These are phyloP conservation scores for Penicillium sp. DNA, from an alignment of 2,329 filamentous ascomycete species.

Conservation along the genomic window DNA sequence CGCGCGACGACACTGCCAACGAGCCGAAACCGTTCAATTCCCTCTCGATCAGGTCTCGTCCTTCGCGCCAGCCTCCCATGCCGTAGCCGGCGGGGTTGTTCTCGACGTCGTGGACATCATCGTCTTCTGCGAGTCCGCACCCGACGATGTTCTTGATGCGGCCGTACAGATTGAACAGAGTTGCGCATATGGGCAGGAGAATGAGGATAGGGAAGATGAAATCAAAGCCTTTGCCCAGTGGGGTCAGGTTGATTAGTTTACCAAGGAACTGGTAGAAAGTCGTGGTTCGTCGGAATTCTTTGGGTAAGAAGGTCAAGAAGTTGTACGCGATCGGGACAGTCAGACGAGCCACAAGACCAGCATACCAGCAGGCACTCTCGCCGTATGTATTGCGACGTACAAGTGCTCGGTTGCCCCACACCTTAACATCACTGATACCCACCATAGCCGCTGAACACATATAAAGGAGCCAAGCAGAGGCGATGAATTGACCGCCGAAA, in stretches of 20 bases:
- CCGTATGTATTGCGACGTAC: constrained; percentile 89
- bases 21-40: constrained; percentile 69
- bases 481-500: constrained; percentile 81
- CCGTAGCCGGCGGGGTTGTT: constrained; percentile 68
- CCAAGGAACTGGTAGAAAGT: constrained; percentile 89
- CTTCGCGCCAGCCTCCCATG: constrained; percentile 86
- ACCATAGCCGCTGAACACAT: constrained; percentile 90
- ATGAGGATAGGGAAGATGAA: constrained; percentile 87
- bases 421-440: constrained; percentile 87
- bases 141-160: constrained; percentile 75
- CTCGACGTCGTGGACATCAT: constrained; percentile 62
- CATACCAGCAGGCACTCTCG: constrained; percentile 95
- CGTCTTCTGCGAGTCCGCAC: constrained; percentile 76
- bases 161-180: constrained; percentile 86
- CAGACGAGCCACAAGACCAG: constrained; percentile 85
- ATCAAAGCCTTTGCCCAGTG: constrained; percentile 80
- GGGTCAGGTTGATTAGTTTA: constrained; percentile 77
- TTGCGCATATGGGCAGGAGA: constrained; percentile 80
- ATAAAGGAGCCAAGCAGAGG: constrained; percentile 88
- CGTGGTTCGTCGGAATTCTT: constrained; percentile 71
- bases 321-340: constrained; percentile 95
- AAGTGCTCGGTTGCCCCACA: constrained; percentile 94
- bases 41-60: constrained; percentile 83
- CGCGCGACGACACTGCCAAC: constrained; percentile 42
- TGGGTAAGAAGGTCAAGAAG: constrained; percentile 86